Conservation (phyloP, 192 early-diverging fungal species). For the Umbelopsis ramanniana region DNA sequence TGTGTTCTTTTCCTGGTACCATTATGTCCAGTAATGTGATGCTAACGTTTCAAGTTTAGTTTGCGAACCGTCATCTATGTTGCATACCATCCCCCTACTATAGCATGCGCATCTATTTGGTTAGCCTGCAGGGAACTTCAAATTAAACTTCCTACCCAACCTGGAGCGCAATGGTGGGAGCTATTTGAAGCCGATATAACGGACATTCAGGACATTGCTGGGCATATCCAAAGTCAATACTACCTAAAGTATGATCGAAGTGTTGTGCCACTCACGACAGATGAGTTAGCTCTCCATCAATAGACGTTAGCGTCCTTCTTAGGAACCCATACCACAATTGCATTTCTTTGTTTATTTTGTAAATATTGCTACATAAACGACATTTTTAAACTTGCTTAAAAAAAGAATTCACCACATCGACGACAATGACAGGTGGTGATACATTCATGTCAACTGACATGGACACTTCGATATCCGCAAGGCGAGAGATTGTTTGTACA, state of each 20-base stretch:
- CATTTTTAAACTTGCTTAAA: neutral
- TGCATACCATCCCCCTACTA: slow-evolving; percentile 76
- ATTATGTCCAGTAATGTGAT: neutral
- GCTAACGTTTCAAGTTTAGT: slow-evolving; percentile 43
- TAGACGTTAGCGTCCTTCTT: neutral
- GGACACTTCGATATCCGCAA: neutral
- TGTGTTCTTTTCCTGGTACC: slow-evolving; percentile 14
- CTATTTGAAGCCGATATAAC: slow-evolving; percentile 31
- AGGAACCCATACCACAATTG: neutral
- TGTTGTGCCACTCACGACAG: slow-evolving; percentile 59
- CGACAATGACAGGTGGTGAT: slow-evolving; percentile 19
- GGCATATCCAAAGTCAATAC: slow-evolving; percentile 66
- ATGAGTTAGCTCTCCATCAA: slow-evolving; percentile 44
- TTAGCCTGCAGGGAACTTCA: slow-evolving; percentile 71
- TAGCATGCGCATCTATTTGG: slow-evolving; percentile 88
- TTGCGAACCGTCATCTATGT: slow-evolving; percentile 75
- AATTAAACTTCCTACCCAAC: slow-evolving; percentile 62
- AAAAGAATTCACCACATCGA: slow-evolving; percentile 7
- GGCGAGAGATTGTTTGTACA: neutral
- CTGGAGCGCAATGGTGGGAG: slow-evolving; percentile 39
- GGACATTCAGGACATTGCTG: slow-evolving; percentile 58
- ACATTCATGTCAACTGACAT: slow-evolving; percentile 13
- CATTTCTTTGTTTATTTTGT: neutral
- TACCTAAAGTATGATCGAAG: slow-evolving; percentile 46
- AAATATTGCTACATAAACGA: neutral